Percentiles rank a stretch among this genome's conserved stretches.
These are phyloP conservation scores for Colletotrichum sojae DNA, from an alignment of 2,329 filamentous ascomycete genomes.

Conservation along the genomic window DNA sequence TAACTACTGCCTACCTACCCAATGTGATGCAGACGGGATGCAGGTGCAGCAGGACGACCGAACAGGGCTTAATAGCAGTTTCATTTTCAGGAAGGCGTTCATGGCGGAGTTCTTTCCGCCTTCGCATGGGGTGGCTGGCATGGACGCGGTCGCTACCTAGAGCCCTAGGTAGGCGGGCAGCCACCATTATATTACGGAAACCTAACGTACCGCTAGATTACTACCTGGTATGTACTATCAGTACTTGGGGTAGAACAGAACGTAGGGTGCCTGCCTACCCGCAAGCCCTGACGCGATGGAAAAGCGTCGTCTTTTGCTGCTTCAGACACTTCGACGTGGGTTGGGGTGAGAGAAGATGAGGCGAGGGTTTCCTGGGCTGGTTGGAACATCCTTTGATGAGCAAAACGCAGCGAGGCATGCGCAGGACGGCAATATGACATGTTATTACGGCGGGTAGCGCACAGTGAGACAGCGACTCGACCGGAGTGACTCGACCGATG, in stretches of 20 bases:
- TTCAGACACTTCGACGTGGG: neutral
- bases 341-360: neutral
- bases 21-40: constrained; percentile 33
- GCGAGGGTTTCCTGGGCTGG: constrained; percentile 20
- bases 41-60: constrained; percentile 15
- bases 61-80: constrained; percentile 24
- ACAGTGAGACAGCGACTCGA: constrained; percentile 29
- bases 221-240: too few relatives aligned
- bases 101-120: constrained; percentile 37
- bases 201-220: too few relatives aligned
- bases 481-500: constrained; percentile 22
- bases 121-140: neutral
- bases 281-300: neutral
- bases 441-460: constrained; percentile 18
- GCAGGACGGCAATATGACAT: constrained; percentile 10
- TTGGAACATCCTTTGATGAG: constrained; percentile 26
- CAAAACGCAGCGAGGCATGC: constrained; percentile 24
- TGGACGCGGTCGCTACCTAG: too few relatives aligned
- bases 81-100: constrained; percentile 35
- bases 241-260: neutral
- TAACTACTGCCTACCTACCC: constrained; percentile 3
- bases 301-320: neutral
- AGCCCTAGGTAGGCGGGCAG: too few relatives aligned
- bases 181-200: too few relatives aligned
- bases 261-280: neutral